Percentiles rank a stretch among this genome's conserved stretches.
Conservation (phyloP, 129 eudicot genomes). For the Apium graveolens region DNA sequence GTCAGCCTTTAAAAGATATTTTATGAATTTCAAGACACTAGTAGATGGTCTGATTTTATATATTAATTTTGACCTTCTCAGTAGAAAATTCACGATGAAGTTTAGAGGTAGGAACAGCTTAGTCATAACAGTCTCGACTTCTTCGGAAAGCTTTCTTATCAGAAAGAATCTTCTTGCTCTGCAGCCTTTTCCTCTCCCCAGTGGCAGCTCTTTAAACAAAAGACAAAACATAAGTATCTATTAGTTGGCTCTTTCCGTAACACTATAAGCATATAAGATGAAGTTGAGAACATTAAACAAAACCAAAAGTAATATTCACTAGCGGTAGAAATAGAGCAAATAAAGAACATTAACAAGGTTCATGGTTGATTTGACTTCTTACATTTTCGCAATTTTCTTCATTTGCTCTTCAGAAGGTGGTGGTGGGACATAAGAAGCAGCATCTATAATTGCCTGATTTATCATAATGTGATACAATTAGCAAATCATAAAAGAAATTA, state of each 20-base stretch:
- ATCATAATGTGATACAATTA: constrained; percentile 4
- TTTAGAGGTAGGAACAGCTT: neutral
- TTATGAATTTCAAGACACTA: neutral
- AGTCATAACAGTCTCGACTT: constrained; percentile 72
- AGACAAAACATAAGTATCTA: neutral
- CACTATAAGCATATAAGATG: neutral
- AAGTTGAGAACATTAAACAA: neutral
- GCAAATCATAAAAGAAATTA: neutral
- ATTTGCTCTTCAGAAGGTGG: constrained; percentile 87
- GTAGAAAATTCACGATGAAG: neutral
- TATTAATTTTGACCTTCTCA: neutral
- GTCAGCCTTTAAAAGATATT: neutral
- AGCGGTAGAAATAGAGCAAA: neutral
- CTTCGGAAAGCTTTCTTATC: constrained; percentile 66
- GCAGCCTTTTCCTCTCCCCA: constrained; percentile 63
- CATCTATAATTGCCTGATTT: constrained; percentile 75
- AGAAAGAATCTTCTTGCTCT: constrained; percentile 60
- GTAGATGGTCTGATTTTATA: neutral
- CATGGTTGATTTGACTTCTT: constrained; percentile 15
- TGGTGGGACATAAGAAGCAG: constrained; percentile 91
- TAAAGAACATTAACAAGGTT: neutral
- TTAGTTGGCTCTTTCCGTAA: neutral
- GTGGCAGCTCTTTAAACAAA: constrained; percentile 51
- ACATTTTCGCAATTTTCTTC: constrained; percentile 67
- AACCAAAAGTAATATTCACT: neutral